phyloP scores from a whole-genome alignment of 257 asterid species.

The Thymus quinquecostatus region DNA sequence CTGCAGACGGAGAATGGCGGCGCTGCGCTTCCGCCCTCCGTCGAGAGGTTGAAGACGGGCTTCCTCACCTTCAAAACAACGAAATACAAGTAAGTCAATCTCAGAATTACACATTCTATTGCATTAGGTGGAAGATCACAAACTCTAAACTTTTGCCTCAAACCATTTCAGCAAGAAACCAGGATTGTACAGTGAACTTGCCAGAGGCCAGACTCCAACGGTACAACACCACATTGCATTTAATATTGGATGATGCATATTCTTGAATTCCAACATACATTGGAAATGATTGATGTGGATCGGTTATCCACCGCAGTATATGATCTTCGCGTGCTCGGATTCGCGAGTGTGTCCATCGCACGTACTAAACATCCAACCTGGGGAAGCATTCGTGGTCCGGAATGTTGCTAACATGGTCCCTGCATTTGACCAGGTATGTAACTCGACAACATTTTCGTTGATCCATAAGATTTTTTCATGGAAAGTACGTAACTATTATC shows the following conservation, averaged over 20 bases:
- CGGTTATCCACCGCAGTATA: slow-evolving; percentile 50
- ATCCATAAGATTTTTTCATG: too few species aligned
- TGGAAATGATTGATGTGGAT: background rate
- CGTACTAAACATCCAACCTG: slow-evolving; percentile 71
- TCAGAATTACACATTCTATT: background rate
- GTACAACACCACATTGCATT: slow-evolving; percentile 36
- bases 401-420: slow-evolving; percentile 96
- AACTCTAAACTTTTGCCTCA: slow-evolving; percentile 12
- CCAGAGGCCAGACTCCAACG: slow-evolving; percentile 92
- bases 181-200: slow-evolving; percentile 61
- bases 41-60: slow-evolving; percentile 74
- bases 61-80: slow-evolving; percentile 72
- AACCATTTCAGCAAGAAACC: slow-evolving; percentile 58
- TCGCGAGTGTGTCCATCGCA: slow-evolving; percentile 96
- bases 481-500: background rate
- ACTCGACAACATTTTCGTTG: too few species aligned
- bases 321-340: slow-evolving; percentile 93
- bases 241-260: background rate
- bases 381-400: slow-evolving; percentile 85
- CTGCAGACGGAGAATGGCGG: slow-evolving; percentile 50
- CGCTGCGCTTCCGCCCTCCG: slow-evolving; percentile 42
- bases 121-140: too few species aligned
- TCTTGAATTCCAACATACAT: background rate
- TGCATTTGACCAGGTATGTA: slow-evolving; percentile 61
- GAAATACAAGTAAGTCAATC: slow-evolving; percentile 68